Evolutionary conservation across 2,329 filamentous ascomycete genomes (phyloP), one percentile per base, ranked within the genome.

Genomic region (Ophiobolus disseminans): DNA sequence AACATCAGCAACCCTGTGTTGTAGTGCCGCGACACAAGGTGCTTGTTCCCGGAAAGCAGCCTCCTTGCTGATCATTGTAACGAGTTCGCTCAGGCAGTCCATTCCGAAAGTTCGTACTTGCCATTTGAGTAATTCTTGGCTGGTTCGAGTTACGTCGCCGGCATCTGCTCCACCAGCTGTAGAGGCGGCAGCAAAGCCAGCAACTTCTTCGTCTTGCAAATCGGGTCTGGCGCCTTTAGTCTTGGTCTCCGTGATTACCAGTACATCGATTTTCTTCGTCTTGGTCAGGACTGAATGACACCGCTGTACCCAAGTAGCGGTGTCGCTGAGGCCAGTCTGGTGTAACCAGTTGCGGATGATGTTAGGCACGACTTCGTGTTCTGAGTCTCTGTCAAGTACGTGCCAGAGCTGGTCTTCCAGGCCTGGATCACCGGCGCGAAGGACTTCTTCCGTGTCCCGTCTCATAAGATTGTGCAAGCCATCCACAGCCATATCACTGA

Each of bases 401-500:
- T 96, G 82, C 95, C 94, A 99, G 0, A 99, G 78, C 52, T 94
- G 87, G 59, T 97, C 91, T 69, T 97, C 93, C 16, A 99, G 84
- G 0, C 89, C 90, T 21, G 85, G 80, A 9, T 89, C 83, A 4
- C 91, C 91, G 4, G 87, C 86, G 36, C 82, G 76, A 16, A 97
- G 82, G 8, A 97, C 91, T 53, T 92, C 89, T 50, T 88, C 84
- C 0, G 93, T 89, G 65, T 96, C 88, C 37, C 91, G 83, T 73
- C 96, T 93, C 92, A 99, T 97, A 26, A 97, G 81, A 55, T 95
- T 96, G 65, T 96, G 92, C 0, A 99, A 77, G 1, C 92, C 93
- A 67, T 95, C 89, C 10, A 97, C 83, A 2, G 92, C 91, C 55
- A 89, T 87, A 63, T 92, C 87, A 43, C 88, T 83, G 30, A 97